Evolutionary conservation across 73 alveolate genomes (phyloP), one percentile per base, ranked within the genome.

Genomic region (Paramecium biaurelia): DNA sequence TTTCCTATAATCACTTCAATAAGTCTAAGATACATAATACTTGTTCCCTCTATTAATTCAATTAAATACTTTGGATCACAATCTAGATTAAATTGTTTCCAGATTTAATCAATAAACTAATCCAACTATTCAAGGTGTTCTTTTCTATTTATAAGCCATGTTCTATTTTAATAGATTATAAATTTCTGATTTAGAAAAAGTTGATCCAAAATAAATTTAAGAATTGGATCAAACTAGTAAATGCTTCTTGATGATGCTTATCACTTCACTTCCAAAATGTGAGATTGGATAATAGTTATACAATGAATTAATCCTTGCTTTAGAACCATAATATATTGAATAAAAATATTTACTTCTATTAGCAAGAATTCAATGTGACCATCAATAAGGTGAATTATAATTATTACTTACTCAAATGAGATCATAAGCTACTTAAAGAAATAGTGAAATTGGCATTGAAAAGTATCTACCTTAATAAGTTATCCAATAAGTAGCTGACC

Each of bases 391-490:
- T 10, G 57, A 74, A 74, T 74, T 74, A 3, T 12, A 28, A 14
- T 74, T 74, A 15, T 74, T 74, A 74, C 38, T 74, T 15, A 34
- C 9, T 5, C 12, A 28, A 34, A 34, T 37, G 67, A 34, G 59
- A 32, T 79, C 20, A 43, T 43, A 43, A 18, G 42, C 45, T 11
- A 63, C 45, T 20, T 9, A 79, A 24, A 38, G 74, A 24, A 42
- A 79, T 41, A 24, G 21, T 10, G 70, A 79, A 24, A 21, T 79
- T 21, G 90, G 90, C 9, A 79, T 79, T 79, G 90, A 79, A 45
- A 79, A 45, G 56, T 79, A 79, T 45, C 7, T 24, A 14, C 70
- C 90, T 4, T 11, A 20, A 24, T 58, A 79, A 42, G 56, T 79
- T 2, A 42, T 23, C 7, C 10, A 79, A 79, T 79, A 79, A 34